Conservation (phyloP, 352 stramenopile species). For the Phytophthora melonis region DNA sequence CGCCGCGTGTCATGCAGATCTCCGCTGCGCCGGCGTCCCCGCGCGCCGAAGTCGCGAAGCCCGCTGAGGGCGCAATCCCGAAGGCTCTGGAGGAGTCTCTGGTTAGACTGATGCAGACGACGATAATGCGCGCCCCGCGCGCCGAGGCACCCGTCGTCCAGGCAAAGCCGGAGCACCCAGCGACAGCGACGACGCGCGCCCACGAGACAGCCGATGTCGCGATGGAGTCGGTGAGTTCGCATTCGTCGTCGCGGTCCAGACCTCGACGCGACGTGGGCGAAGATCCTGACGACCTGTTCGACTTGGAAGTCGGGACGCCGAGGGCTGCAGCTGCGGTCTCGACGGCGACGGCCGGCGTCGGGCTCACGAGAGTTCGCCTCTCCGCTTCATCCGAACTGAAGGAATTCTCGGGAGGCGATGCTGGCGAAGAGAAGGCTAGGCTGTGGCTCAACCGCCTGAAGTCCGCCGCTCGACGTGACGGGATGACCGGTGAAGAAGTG, state of each 20-base stretch:
- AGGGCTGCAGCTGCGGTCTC: not conserved
- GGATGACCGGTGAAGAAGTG: no score
- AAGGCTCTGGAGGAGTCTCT: not conserved
- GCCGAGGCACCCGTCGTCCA: no score
- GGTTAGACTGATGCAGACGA: not conserved
- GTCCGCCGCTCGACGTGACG: no score
- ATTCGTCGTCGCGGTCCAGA: not conserved
- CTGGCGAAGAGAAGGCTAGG: no score
- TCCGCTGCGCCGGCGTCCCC: no score
- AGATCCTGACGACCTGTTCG: conserved; percentile 13
- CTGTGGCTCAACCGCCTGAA: no score
- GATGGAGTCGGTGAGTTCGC: conserved; percentile 16
- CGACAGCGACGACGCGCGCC: no score
- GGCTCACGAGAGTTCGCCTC: not conserved
- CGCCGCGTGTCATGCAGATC: no score
- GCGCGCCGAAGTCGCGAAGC: not conserved
- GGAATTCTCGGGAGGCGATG: conserved; percentile 13
- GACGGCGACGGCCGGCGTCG: not conserved
- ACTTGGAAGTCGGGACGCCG: not conserved
- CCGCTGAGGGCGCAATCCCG: not conserved
- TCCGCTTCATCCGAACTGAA: conserved; percentile 26
- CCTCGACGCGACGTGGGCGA: no score
- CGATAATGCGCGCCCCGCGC: not conserved
- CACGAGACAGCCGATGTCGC: conserved; percentile 4
- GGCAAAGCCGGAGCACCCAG: no score